Base-by-base conservation (phyloP, 1,139 yeast species). In the Komagataea norvegica region DNA sequence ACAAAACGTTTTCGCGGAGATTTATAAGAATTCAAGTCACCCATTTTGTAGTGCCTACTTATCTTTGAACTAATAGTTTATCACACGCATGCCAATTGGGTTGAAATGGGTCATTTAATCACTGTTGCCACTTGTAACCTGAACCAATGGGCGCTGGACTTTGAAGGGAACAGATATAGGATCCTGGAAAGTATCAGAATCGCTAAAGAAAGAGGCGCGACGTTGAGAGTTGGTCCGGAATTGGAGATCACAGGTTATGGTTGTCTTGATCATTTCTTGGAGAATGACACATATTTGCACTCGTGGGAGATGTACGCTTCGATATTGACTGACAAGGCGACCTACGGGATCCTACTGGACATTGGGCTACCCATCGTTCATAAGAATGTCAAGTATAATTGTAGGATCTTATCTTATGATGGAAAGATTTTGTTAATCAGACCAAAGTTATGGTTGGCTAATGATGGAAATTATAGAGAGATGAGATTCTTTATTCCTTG, bases 131-230 rank as follows among this genome's bases (percentile, higher is more conserved):
- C 81, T 3, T 75, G 81, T 58, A 74, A 83, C 55, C 72, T 93
- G 49, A 93, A 93, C 63, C 99, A 93, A 73, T 93, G 99, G 99
- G 96, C 98, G 0, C 70, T 93, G 44, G 99, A 93, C 62, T 93
- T 87, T 62, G 97, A 91, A 60, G 99, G 98, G 6, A 93, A 93
- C 61, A 73, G 95, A 40, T 95, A 88, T 55, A 69, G 99, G 40
- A 91, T 93, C 49, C 56, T 91, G 25, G 80, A 82, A 54, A 82
- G 95, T 44, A 89, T 93, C 54, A 60, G 60, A 25, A 69, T 74
- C 38, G 96, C 98, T 38, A 89, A 89, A 55, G 60, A 63, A 17
- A 71, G 67, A 44, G 87, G 88, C 8, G 94, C 99, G 0, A 68
- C 71, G 25, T 71, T 93, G 39, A 73, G 99, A 56, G 96, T 93